Evolutionary conservation across 108 stramenopile genomes (phyloP).

Genomic region (Cylindrotheca closterium): DNA sequence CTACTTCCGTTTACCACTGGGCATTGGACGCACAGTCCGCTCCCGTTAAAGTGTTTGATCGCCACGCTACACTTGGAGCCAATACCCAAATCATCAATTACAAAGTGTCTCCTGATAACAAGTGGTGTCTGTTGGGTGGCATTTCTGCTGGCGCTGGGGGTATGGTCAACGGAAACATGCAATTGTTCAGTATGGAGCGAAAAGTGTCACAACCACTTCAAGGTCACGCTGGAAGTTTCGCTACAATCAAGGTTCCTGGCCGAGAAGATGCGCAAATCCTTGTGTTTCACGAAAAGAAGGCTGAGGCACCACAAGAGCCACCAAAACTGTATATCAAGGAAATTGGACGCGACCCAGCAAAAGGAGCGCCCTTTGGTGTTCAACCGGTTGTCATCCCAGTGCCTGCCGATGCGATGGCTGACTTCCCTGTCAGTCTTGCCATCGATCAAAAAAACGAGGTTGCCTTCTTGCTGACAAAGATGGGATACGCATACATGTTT

Average conservation of each 20-base stretch:
- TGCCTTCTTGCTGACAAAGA: constrained; percentile 96
- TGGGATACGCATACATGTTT: constrained; percentile 98
- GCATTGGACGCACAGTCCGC: constrained; percentile 63
- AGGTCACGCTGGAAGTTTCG: constrained; percentile 95
- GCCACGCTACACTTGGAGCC: constrained; percentile 85
- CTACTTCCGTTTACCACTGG: constrained; percentile 96
- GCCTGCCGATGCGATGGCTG: constrained; percentile 91
- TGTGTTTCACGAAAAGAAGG: constrained; percentile 97
- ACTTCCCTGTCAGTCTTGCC: constrained; percentile 95
- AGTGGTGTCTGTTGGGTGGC: constrained; percentile 98
- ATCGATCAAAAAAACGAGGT: constrained; percentile 89
- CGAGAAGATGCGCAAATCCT: constrained; percentile 93
- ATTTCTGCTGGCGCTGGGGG: constrained; percentile 85
- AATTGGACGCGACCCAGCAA: constrained; percentile 95
- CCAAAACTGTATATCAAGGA: constrained; percentile 96
- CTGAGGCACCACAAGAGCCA: constrained; percentile 69
- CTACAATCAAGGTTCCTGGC: constrained; percentile 85
- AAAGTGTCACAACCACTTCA: constrained; percentile 93
- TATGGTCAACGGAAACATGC: constrained; percentile 95
- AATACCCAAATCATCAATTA: constrained; percentile 98
- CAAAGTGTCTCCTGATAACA: constrained; percentile 90
- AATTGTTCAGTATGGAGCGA: constrained; percentile 96
- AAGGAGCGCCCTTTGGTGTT: constrained; percentile 90
- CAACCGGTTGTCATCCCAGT: constrained; percentile 90
- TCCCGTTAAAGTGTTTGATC: constrained; percentile 94